phyloP scores from a whole-genome alignment of 2,329 filamentous ascomycete species.

The Aspergillus quadrilineatus region DNA sequence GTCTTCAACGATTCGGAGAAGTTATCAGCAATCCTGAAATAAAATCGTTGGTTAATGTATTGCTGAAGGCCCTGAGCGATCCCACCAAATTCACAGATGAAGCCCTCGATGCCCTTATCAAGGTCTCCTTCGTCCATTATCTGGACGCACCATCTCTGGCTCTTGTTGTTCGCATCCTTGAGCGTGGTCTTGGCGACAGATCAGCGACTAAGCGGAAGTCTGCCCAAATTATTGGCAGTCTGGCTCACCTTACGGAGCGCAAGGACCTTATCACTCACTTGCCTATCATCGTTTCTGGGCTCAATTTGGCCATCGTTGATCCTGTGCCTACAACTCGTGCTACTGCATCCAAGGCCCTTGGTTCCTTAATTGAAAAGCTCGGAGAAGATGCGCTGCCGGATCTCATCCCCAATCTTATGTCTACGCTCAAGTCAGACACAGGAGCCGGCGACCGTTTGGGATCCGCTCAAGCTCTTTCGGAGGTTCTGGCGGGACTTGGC shows the following conservation, averaged over 20 bases:
- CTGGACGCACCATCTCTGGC: constrained; percentile 95
- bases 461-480: constrained; percentile 92
- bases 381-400: constrained; percentile 96
- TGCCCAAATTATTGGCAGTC: constrained; percentile 93
- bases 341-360: constrained; percentile 91
- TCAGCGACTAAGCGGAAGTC: constrained; percentile 96
- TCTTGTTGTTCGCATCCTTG: constrained; percentile 89
- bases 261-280: constrained; percentile 90
- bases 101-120: constrained; percentile 89
- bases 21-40: constrained; percentile 98
- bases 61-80: constrained; percentile 95
- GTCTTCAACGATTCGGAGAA: constrained; percentile 95
- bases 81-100: constrained; percentile 96
- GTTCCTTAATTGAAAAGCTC: constrained; percentile 95
- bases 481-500: constrained; percentile 92
- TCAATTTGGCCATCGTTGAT: constrained; percentile 87
- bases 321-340: constrained; percentile 95
- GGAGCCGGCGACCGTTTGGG: constrained; percentile 94
- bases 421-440: constrained; percentile 94
- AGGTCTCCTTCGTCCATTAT: constrained; percentile 97
- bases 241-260: constrained; percentile 94
- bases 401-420: constrained; percentile 95
- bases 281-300: constrained; percentile 84
- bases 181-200: constrained; percentile 84
- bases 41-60: constrained; percentile 83